Evolutionary conservation across 1,284 basidiomycete species (phyloP).

Genomic region (Neonothopanus nambi): DNA sequence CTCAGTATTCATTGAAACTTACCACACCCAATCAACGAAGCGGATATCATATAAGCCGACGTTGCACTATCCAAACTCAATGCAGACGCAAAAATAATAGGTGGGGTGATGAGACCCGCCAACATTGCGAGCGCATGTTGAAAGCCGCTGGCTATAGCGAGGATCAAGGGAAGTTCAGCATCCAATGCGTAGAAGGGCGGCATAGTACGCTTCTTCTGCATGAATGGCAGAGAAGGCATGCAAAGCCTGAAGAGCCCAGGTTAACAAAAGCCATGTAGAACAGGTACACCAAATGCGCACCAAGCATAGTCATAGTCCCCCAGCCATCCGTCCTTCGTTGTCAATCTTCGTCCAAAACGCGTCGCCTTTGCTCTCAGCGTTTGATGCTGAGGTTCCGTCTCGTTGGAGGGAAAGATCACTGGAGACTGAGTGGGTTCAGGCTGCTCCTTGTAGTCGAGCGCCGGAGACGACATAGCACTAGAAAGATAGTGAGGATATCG

Average conservation of each 20-base stretch:
- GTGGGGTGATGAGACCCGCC: constrained; percentile 73
- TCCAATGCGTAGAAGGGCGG: constrained; percentile 77
- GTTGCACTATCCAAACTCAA: constrained; percentile 55
- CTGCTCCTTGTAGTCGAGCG: not conserved
- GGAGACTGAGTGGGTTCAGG: not conserved
- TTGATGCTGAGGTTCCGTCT: too few species aligned
- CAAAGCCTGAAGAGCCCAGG: constrained; percentile 47
- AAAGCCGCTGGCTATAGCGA: constrained; percentile 69
- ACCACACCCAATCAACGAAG: constrained; percentile 79
- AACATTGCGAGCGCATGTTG: constrained; percentile 84
- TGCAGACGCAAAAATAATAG: constrained; percentile 76
- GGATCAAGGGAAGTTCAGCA: constrained; percentile 64
- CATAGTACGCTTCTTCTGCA: constrained; percentile 34
- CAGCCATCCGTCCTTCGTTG: constrained; percentile 65
- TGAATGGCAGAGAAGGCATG: constrained; percentile 61
- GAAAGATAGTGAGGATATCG: too few species aligned
- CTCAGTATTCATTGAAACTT: constrained; percentile 17
- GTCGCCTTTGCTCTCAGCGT: not conserved
- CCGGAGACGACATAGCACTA: not conserved
- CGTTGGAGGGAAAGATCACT: not conserved
- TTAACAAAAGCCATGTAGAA: not conserved
- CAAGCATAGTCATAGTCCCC: constrained; percentile 80
- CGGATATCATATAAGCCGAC: constrained; percentile 82
- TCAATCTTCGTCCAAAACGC: constrained; percentile 32
- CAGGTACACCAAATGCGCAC: constrained; percentile 27